Evolutionary conservation across 805 yeast species (phyloP), one percentile per base, ranked within the genome.

Genomic region (Myxozyma geophila): DNA sequence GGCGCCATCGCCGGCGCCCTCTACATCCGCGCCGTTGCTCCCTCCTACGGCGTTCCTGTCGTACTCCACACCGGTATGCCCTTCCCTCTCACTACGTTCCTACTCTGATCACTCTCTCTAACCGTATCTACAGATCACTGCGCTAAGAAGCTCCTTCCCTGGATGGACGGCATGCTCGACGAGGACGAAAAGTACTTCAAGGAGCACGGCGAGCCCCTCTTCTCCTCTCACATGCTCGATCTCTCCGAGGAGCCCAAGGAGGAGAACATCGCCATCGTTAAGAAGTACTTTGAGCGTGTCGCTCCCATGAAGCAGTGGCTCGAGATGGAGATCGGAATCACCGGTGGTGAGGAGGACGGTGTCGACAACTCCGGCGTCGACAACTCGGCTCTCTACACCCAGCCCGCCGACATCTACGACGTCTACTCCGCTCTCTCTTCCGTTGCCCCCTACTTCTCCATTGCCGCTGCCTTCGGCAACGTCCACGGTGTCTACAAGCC

Each of bases 331-430:
- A 95, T 95, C 78, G 99, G 99, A 87, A 95, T 95, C 87, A 95
- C 99, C 79, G 99, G 99, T 83, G 99, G 99, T 88, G 99, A 95
- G 85, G 99, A 95, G 83, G 99, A 95, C 78, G 99, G 99, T 87
- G 99, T 95, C 76, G 95, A 95, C 88, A 95, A 95, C 87, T 96
- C 93, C 81, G 84, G 86, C 79, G 97, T 90, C 71, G 85, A 86
- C 77, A 88, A 89, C 82, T 92, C 89, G 69, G 79, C 89, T 70
- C 83, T 95, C 75, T 95, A 93, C 89, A 95, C 99, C 73, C 86
- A 87, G 74, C 91, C 99, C 74, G 97, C 90, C 82, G 93, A 97
- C 73, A 97, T 95, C 61, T 95, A 78, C 82, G 86, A 85, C 71
- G 98, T 95, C 74, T 84, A 91, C 87, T 82, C 90, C 80, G 97